Evolutionary conservation across 495 filamentous ascomycete genomes (phyloP).

Genomic region (Penicillium egyptiacum): DNA sequence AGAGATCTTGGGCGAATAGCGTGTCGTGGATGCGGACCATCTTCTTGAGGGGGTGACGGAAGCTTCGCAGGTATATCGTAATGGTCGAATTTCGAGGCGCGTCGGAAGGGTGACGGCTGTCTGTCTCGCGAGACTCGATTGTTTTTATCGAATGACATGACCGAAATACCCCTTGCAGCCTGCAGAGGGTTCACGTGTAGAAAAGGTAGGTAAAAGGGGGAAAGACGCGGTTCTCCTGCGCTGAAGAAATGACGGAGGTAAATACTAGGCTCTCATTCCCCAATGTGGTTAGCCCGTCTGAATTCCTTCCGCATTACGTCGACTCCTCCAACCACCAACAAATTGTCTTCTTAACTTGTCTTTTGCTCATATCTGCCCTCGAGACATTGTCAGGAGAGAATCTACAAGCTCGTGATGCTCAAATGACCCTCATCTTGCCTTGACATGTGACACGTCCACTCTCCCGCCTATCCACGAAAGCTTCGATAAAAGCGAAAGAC

Average conservation of each 20-base stretch:
- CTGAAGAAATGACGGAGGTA: slow-evolving; percentile 13
- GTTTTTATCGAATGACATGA: slow-evolving; percentile 9
- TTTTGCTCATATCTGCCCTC: neutral
- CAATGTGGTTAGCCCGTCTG: slow-evolving; percentile 22
- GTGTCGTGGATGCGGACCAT: slow-evolving; percentile 30
- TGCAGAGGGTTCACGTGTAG: slow-evolving; percentile 23
- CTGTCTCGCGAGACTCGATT: slow-evolving; percentile 23
- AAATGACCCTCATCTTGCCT: slow-evolving; percentile 17
- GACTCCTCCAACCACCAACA: slow-evolving; percentile 1
- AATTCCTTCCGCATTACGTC: slow-evolving; percentile 9
- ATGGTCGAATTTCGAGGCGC: slow-evolving; percentile 34
- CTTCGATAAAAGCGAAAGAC: slow-evolving; percentile 17
- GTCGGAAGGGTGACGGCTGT: slow-evolving; percentile 38
- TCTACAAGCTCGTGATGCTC: neutral
- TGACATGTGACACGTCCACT: slow-evolving; percentile 39
- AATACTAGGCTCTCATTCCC: slow-evolving; percentile 31
- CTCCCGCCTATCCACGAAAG: slow-evolving; percentile 14
- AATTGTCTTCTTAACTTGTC: neutral
- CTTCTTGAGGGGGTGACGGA: slow-evolving; percentile 32
- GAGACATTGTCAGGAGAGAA: slow-evolving; percentile 15
- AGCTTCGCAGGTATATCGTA: slow-evolving; percentile 33
- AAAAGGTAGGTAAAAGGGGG: slow-evolving; percentile 3
- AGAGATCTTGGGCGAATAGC: slow-evolving; percentile 40
- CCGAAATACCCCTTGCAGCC: slow-evolving; percentile 9
- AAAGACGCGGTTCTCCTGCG: slow-evolving; percentile 1